phyloP scores from a whole-genome alignment of 257 asterid genomes.

The Przewalskia tangutica region DNA sequence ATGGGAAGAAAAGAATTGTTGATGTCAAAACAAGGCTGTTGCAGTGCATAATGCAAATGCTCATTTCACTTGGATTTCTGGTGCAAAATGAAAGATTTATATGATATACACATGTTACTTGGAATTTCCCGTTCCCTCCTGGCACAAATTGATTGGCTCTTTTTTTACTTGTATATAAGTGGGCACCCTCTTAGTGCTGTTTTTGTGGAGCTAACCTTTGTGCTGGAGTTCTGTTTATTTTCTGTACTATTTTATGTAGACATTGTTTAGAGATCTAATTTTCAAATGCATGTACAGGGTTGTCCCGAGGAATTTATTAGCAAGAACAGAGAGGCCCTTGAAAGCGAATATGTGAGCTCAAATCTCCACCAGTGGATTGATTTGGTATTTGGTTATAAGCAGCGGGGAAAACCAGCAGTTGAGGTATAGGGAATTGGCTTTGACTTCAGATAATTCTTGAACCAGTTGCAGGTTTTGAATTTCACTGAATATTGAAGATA shows the following conservation, averaged over 20 bases:
- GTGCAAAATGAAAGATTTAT: neutral
- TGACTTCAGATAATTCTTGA: neutral
- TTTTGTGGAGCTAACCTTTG: slow-evolving; percentile 2
- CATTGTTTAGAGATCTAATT: neutral
- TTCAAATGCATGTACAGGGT: slow-evolving; percentile 43
- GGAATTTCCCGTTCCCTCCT: neutral
- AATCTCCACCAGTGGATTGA: slow-evolving; percentile 98
- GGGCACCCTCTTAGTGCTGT: neutral
- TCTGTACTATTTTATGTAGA: neutral
- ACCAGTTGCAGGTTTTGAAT: neutral
- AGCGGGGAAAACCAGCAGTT: slow-evolving; percentile 93
- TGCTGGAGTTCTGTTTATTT: neutral
- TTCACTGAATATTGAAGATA: slow-evolving; percentile 25
- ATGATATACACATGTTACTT: neutral
- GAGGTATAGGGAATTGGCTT: slow-evolving; percentile 45
- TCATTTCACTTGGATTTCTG: neutral
- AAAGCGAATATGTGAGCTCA: slow-evolving; percentile 99
- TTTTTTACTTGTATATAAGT: neutral
- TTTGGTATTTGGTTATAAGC: slow-evolving; percentile 92
- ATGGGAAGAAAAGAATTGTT: neutral
- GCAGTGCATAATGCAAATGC: neutral
- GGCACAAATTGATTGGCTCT: neutral
- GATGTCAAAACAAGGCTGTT: neutral
- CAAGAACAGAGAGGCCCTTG: slow-evolving; percentile 97
- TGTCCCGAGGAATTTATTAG: slow-evolving; percentile 83